Evolutionary conservation across 805 yeast genomes (phyloP), one percentile per base, ranked within the genome.

Genomic region (Wickerhamomyces chambardii): DNA sequence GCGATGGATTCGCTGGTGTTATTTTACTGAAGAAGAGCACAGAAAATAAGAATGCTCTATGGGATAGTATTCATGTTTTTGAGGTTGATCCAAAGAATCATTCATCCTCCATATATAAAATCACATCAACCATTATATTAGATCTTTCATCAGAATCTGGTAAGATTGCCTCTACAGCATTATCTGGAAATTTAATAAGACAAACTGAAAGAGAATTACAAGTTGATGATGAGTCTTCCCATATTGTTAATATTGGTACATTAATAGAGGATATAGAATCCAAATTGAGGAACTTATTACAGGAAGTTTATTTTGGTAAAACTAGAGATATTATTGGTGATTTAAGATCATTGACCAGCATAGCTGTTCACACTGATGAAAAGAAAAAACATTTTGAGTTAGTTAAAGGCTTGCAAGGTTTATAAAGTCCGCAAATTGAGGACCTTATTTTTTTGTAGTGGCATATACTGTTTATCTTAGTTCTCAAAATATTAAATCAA

Each of bases 41-140:
- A 5, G 69, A 63, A 21, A 68, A 61, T 40, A 53, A 53, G 26
- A 50, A 56, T 22, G 46, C 45, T 26, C 31, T 49, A 30, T 90
- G 98, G 98, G 95, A 92, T 58, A 77, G 92, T 36, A 84, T 90
- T 43, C 97, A 90, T 56, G 97, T 90, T 9, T 73, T 92, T 45
- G 97, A 90, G 56, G 79, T 80, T 8, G 58, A 56, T 7, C 67
- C 69, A 1, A 66, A 63, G 31, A 45, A 58, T 6, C 40, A 55
- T 4, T 45, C 45, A 14, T 46, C 44, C 19, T 58, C 63, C 29
- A 63, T 69, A 15, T 92, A 90, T 56, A 78, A 78, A 44, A 61
- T 90, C 40, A 90, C 97, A 3, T 78, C 95, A 1, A 85, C 97
- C 0, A 83, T 92, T 28, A 85, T 92, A 32, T 68, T 90, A 38